phyloP scores from a whole-genome alignment of 352 stramenopile species.

The Albugo candida region DNA sequence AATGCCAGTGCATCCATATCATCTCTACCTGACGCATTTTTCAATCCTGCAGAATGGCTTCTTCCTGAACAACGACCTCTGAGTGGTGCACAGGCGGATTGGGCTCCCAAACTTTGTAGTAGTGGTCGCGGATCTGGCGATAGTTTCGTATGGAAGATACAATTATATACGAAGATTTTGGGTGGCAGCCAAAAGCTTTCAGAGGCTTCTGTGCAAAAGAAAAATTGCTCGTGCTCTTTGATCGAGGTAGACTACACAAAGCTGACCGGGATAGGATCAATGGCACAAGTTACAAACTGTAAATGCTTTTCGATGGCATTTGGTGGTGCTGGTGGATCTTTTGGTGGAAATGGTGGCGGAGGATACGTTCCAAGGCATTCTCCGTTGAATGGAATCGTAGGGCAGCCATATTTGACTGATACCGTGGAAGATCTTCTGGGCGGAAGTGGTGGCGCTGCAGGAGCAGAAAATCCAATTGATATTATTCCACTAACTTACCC shows the following conservation, averaged over 20 bases:
- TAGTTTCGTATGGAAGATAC: constrained; percentile 82
- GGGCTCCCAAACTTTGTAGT: constrained; percentile 39
- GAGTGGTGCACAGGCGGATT: constrained; percentile 21
- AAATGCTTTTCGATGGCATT: constrained; percentile 82
- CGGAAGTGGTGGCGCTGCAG: constrained; percentile 81
- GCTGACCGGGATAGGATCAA: constrained; percentile 27
- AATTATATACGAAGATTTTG: constrained; percentile 70
- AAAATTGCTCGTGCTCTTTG: background rate
- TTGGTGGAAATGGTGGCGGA: constrained; percentile 19
- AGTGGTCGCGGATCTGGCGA: constrained; percentile 55
- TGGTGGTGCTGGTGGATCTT: constrained; percentile 66
- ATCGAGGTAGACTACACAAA: constrained; percentile 22
- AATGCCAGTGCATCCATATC: constrained; percentile 15
- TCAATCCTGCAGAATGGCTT: constrained; percentile 31
- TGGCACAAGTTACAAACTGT: constrained; percentile 36
- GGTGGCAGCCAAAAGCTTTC: constrained; percentile 40
- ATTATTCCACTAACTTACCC: constrained; percentile 38
- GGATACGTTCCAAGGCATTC: constrained; percentile 26
- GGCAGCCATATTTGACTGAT: constrained; percentile 21
- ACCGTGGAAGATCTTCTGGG: constrained; percentile 66
- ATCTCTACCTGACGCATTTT: constrained; percentile 12
- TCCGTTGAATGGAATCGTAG: constrained; percentile 5
- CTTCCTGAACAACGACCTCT: constrained; percentile 28
- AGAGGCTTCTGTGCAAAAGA: background rate
- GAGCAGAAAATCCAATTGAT: constrained; percentile 63